phyloP scores from a whole-genome alignment of 352 stramenopile species.

The Phytophthora hybrid region DNA sequence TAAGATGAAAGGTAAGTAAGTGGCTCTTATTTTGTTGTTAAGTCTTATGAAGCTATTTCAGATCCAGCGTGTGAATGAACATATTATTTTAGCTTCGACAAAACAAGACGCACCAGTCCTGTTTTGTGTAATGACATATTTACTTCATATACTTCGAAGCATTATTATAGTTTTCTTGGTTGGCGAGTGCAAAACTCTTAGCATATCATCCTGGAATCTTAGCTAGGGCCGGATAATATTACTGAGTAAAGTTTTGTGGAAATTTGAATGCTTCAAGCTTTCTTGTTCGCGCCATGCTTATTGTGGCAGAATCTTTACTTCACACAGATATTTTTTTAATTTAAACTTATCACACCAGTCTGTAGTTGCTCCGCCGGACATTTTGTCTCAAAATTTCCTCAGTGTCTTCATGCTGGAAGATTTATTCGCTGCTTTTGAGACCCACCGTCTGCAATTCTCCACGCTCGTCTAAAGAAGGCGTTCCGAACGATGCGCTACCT shows the following conservation, averaged over 20 bases:
- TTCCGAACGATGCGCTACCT: not conserved
- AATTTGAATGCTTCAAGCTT: too few relatives aligned
- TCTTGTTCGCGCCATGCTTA: too few relatives aligned
- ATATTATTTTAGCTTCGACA: too few relatives aligned
- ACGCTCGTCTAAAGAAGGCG: not conserved
- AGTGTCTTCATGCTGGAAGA: not conserved
- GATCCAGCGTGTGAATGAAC: not conserved
- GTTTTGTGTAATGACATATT: too few relatives aligned
- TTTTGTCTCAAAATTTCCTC: not conserved
- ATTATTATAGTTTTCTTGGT: not conserved
- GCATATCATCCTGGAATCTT: not conserved
- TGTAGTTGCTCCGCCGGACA: not conserved
- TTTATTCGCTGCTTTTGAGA: not conserved
- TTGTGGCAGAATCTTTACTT: too few relatives aligned
- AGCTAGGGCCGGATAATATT: not conserved
- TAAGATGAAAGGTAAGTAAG: not conserved
- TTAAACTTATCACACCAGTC: not conserved
- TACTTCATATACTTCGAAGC: too few relatives aligned
- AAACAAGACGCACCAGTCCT: not conserved
- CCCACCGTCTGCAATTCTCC: not conserved
- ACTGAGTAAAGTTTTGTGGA: not conserved
- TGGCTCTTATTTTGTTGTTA: not conserved
- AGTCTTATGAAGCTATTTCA: conserved; percentile 1
- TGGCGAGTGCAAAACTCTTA: not conserved
- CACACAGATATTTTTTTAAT: too few relatives aligned